These are phyloP conservation scores for Hydnomerulius pinastri DNA, from an alignment of 768 basidiomycete species.

Conservation along the genomic window DNA sequence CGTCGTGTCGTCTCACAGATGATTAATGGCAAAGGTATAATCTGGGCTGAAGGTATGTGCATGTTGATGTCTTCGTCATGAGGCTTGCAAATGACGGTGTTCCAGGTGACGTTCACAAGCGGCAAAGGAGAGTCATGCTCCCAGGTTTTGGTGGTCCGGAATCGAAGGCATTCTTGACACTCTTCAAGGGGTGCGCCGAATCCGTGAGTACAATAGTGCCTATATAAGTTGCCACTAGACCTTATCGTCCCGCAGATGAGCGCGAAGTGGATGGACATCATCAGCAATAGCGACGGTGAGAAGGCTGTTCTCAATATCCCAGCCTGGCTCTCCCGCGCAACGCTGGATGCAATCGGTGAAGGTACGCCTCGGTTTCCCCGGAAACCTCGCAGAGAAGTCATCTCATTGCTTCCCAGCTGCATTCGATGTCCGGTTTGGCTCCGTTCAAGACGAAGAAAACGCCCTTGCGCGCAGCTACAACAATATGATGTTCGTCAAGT, in stretches of 20 bases:
- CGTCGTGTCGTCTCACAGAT: constrained; percentile 16
- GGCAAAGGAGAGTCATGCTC: constrained; percentile 55
- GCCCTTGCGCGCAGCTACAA: constrained; percentile 6
- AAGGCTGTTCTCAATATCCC: constrained; percentile 25
- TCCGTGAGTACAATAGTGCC: constrained; percentile 14
- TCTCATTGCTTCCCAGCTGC: constrained; percentile 32
- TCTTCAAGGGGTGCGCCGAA: constrained; percentile 44
- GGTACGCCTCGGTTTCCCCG: constrained; percentile 27
- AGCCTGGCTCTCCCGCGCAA: constrained; percentile 41
- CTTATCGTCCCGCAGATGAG: constrained; percentile 20
- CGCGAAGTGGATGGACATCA: constrained; percentile 24
- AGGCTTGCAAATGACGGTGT: not conserved
- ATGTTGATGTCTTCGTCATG: constrained; percentile 8
- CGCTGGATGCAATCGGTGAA: constrained; percentile 53
- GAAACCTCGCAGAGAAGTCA: not conserved
- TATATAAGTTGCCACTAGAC: not conserved
- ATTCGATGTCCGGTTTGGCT: constrained; percentile 50
- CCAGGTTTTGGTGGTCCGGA: constrained; percentile 57
- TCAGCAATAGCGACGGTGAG: constrained; percentile 5
- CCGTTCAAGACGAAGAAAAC: constrained; percentile 29
- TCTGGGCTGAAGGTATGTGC: constrained; percentile 42
- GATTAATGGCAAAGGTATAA: constrained; percentile 35
- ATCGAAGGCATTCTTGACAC: constrained; percentile 49
- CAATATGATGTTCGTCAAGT: constrained; percentile 1
- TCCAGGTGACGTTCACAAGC: constrained; percentile 46